Conservation (phyloP, 805 yeast genomes). For the Schwanniomyces sp. region DNA sequence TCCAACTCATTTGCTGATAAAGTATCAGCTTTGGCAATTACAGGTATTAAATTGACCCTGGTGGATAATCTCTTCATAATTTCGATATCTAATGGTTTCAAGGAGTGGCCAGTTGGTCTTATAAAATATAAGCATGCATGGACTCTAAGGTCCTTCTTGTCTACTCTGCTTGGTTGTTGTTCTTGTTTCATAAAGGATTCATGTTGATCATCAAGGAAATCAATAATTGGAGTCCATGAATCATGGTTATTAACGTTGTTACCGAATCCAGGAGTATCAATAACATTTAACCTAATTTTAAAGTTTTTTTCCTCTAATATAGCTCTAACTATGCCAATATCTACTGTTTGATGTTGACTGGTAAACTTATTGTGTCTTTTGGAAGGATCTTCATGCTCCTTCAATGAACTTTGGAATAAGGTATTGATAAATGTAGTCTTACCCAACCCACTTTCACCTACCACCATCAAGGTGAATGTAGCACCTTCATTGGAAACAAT, state of each 20-base stretch:
- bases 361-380: slow-evolving; percentile 60
- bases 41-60: slow-evolving; percentile 84
- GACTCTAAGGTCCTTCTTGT: slow-evolving; percentile 77
- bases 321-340: slow-evolving; percentile 77
- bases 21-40: slow-evolving; percentile 87
- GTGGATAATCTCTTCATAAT: slow-evolving; percentile 81
- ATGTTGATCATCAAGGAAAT: slow-evolving; percentile 90
- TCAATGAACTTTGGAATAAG: slow-evolving; percentile 71
- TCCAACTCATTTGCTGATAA: slow-evolving; percentile 69
- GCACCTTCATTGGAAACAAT: slow-evolving; percentile 76
- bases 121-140: slow-evolving; percentile 90
- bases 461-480: slow-evolving; percentile 77
- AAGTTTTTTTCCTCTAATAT: slow-evolving; percentile 82
- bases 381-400: slow-evolving; percentile 55
- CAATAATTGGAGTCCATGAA: slow-evolving; percentile 84
- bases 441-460: slow-evolving; percentile 91
- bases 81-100: slow-evolving; percentile 84
- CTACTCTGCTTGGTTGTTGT: slow-evolving; percentile 77
- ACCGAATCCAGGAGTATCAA: slow-evolving; percentile 95
- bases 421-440: slow-evolving; percentile 91
- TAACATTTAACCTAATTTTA: slow-evolving; percentile 69
- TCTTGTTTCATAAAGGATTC: slow-evolving; percentile 88
- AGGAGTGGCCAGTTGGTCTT: slow-evolving; percentile 86
- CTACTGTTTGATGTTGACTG: slow-evolving; percentile 62
- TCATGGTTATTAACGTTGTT: slow-evolving; percentile 83